phyloP scores from a whole-genome alignment of 345 rosid species.

The Dipteronia sinensis region DNA sequence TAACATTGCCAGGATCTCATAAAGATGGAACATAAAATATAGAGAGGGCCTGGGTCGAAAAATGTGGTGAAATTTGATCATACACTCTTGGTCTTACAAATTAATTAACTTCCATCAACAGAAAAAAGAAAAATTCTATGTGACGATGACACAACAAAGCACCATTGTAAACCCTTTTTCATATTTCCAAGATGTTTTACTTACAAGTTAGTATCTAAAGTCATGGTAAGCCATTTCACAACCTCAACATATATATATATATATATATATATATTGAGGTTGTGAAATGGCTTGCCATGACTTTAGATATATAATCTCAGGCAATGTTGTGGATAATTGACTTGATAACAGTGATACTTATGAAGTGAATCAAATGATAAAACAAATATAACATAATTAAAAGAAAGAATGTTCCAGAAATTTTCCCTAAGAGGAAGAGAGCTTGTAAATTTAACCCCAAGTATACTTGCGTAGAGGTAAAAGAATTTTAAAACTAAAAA shows the following conservation, averaged over 20 bases:
- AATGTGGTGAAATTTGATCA: background rate
- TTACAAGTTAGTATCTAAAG: background rate
- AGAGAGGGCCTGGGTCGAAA: background rate
- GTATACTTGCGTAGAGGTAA: background rate
- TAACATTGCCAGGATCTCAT: background rate
- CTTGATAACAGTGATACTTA: background rate
- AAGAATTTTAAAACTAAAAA: background rate
- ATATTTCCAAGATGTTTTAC: constrained; percentile 2
- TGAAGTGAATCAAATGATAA: background rate
- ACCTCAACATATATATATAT: background rate
- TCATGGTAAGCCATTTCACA: background rate
- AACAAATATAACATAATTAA: background rate
- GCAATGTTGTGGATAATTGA: background rate
- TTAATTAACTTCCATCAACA: background rate
- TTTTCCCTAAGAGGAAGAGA: background rate
- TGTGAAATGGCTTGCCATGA: background rate
- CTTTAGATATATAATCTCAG: background rate
- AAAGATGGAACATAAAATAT: background rate
- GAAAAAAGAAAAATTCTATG: background rate
- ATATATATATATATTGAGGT: background rate
- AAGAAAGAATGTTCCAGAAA: background rate
- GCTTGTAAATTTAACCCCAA: background rate
- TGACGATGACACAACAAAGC: background rate
- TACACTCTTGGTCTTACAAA: too few species aligned
- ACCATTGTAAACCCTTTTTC: background rate